Evolutionary conservation across 371 early-diverging fungal species (phyloP).

Genomic region (Mortierella sp.): DNA sequence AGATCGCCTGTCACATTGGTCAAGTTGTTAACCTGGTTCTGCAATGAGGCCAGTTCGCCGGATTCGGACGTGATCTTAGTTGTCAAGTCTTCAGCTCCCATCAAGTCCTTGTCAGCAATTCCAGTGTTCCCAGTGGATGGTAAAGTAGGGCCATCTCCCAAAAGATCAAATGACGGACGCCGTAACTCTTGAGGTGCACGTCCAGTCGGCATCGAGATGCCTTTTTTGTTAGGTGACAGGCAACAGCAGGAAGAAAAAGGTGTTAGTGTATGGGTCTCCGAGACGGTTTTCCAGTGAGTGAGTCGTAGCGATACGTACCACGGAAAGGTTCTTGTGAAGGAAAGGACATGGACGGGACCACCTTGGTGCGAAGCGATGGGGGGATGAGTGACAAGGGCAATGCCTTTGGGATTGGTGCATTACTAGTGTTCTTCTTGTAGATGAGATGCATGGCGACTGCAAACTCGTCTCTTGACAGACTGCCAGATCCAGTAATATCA

Average conservation of each 20-base stretch:
- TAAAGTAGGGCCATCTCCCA: conserved; percentile 55
- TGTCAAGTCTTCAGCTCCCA: conserved; percentile 50
- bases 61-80: conserved; percentile 46
- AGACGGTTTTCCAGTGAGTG: too few relatives aligned
- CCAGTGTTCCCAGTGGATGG: conserved; percentile 16
- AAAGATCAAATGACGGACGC: conserved; percentile 72
- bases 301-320: conserved; percentile 15
- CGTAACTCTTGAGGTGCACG: conserved; percentile 62
- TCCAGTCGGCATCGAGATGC: conserved; percentile 54
- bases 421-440: conserved; percentile 81
- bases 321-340: conserved; percentile 23
- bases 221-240: conserved; percentile 22
- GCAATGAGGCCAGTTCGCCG: conserved; percentile 55
- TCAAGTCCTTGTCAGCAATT: conserved; percentile 30
- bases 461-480: conserved; percentile 91
- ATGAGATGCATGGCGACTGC: conserved; percentile 95
- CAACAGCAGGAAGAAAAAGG: too few relatives aligned
- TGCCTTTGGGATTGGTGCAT: conserved; percentile 78
- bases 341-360: conserved; percentile 33
- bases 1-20: conserved; percentile 59
- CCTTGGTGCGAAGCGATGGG: conserved; percentile 75
- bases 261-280: too few relatives aligned
- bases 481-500: conserved; percentile 88
- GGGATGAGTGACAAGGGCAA: conserved; percentile 87
- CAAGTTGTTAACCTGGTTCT: conserved; percentile 58